Percentiles rank a stretch among this genome's conserved stretches.
These are phyloP conservation scores for Globisporangium heterothallicum DNA, from an alignment of 352 stramenopile species.

Conservation along the genomic window DNA sequence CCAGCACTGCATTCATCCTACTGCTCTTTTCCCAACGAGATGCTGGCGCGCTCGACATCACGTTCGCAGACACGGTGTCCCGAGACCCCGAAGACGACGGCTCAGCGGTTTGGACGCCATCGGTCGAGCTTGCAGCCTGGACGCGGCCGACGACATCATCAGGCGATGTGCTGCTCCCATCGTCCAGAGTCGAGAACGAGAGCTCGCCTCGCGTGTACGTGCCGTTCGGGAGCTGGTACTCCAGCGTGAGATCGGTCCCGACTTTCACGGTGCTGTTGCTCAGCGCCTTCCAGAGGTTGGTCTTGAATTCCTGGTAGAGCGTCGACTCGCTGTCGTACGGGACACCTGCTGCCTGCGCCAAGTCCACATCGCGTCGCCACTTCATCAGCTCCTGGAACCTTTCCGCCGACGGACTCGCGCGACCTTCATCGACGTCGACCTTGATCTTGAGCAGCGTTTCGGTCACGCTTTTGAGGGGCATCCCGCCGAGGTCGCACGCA, in stretches of 20 bases:
- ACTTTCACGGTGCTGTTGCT: slow-evolving; percentile 31
- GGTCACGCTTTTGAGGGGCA: slow-evolving; percentile 39
- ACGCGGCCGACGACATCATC: slow-evolving; percentile 21
- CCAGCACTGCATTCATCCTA: neutral
- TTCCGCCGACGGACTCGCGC: slow-evolving; percentile 23
- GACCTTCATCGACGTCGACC: slow-evolving; percentile 26
- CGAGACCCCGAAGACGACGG: neutral
- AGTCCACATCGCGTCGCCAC: slow-evolving; percentile 48
- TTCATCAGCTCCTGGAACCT: slow-evolving; percentile 47
- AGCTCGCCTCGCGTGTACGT: slow-evolving; percentile 11
- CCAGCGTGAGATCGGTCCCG: slow-evolving; percentile 32
- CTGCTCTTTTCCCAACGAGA: too few species aligned
- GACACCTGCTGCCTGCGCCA: slow-evolving; percentile 29
- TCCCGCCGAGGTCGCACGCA: slow-evolving; percentile 41
- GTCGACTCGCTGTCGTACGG: slow-evolving; percentile 42
- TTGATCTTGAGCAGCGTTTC: slow-evolving; percentile 64
- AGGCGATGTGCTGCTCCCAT: neutral
- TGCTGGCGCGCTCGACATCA: slow-evolving; percentile 1
- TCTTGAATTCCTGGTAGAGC: slow-evolving; percentile 36
- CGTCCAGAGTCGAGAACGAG: slow-evolving; percentile 20
- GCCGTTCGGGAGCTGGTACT: slow-evolving; percentile 27
- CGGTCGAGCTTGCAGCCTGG: slow-evolving; percentile 8
- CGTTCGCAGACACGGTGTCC: neutral
- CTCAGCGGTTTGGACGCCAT: slow-evolving; percentile 6
- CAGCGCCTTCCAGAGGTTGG: slow-evolving; percentile 28